Evolutionary conservation across 2,329 filamentous ascomycete genomes (phyloP), one percentile per base, ranked within the genome.

Genomic region (Onygenales sp.): DNA sequence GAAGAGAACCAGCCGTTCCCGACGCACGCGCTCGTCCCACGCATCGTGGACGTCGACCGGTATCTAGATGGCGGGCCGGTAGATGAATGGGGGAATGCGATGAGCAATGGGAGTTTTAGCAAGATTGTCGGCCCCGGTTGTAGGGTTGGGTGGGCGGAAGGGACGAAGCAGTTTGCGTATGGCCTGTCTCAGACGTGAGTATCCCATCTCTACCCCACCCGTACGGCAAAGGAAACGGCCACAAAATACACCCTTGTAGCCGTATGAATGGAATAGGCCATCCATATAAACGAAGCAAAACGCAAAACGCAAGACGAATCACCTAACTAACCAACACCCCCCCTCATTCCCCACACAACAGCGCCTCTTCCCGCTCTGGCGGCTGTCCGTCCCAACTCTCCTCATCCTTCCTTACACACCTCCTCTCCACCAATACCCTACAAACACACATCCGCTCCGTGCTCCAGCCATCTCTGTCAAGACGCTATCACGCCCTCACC

Each of bases 41-140:
- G 89, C 1, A 74, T 95, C 1, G 82, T 88, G 14, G 90, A 95
- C 65, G 74, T 95, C 52, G 90, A 95, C 67, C 74, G 81, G 6
- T 76, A 79, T 17, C 73, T 91, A 7, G 82, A 84, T 21, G 81
- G 79, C 1, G 77, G 78, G 39, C 80, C 68, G 57, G 73, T 73
- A 3, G 77, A 82, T 67, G 75, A 75, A 43, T 95, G 92, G 65
- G 90, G 92, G 9, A 85, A 97, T 67, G 80, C 83, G 8, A 75
- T 91, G 37, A 91, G 86, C 62, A 97, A 97, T 66, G 90, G 87
- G 21, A 89, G 85, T 6, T 97, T 97, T 68, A 88, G 84, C 66
- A 98, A 98, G 68, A 83, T 97, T 39, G 79, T 83, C 32, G 89
- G 83, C 0, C 90, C 92, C 0, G 93, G 92, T 0, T 70, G 87